Evolutionary conservation across 1,284 basidiomycete species (phyloP), one percentile per base, ranked within the genome.

Genomic region (Ganoderma multipileum): DNA sequence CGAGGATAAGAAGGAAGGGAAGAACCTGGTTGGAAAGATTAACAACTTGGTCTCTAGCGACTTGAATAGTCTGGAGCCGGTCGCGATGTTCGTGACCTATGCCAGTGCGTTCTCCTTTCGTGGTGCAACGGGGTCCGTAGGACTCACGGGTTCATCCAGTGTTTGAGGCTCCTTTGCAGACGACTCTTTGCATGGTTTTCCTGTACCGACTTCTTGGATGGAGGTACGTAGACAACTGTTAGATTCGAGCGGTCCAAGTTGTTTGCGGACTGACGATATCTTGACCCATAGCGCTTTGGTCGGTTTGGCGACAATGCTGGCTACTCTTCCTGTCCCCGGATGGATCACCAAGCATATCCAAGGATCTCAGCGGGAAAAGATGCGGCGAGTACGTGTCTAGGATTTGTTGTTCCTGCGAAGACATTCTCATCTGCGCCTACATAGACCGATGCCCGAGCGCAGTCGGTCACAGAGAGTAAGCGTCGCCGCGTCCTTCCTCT

Each of bases 251-350:
- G n/a, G 8, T 39, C 6, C 7, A 39, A n/a, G 36, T 59, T 12
- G 8, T 6, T 28, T 28, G 23, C 26, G 26, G 26, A 30, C n/a
- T 54, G 33, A 57, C 38, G 3, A 39, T 28, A 2, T 8, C 38
- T 41, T 8, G 11, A 63, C 41, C 8, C 33, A 8, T 76, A 72
- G 84, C 69, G 81, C 86, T 1, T 80, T 87, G 57, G 79, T 87
- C 39, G 87, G 91, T 6, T 81, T 92, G 73, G 81, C 78, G 0
- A 77, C 81, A 12, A 89, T 92, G 76, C 55, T 88, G 23, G 20
- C 81, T 12, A 73, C 85, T 39, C 82, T 90, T 62, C 90, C 90
- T 0, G 68, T 91, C 2, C 86, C 86, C 0, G 84, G 81, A 0
- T 77, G 73, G 54, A 67, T 83, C 44, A 77, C 79, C 2, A 76